Conservation (phyloP, 345 rosid species). For the Gossypium longicalyx region DNA sequence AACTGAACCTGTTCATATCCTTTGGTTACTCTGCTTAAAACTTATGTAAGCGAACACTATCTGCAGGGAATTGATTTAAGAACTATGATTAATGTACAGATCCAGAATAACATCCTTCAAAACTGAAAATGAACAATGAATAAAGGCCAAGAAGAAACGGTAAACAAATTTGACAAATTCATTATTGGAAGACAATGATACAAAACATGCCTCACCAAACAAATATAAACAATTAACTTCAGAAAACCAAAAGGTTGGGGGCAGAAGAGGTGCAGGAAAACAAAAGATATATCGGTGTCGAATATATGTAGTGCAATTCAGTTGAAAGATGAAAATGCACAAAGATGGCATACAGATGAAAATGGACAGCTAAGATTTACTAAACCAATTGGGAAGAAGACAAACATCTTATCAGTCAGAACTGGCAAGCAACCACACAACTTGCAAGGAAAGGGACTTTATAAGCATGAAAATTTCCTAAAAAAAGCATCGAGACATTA, state of each 20-base stretch:
- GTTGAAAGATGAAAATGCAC: not conserved
- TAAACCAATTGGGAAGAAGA: not conserved
- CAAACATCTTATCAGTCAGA: not conserved
- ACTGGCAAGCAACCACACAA: not conserved
- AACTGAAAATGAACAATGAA: not conserved
- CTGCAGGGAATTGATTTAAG: constrained; percentile 3
- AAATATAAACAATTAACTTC: not conserved
- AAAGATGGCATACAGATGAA: not conserved
- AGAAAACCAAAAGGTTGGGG: not conserved
- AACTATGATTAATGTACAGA: constrained; percentile 2
- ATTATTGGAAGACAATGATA: not conserved
- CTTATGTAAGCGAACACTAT: not conserved
- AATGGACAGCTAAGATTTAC: not conserved
- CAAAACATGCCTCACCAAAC: not conserved
- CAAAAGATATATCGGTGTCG: not conserved
- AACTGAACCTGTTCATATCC: constrained; percentile 27
- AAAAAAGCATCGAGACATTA: not conserved
- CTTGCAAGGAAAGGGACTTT: constrained; percentile 4
- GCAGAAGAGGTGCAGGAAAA: not conserved
- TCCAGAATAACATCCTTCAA: constrained; percentile 2
- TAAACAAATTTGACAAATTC: constrained; percentile 13
- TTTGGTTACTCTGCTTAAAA: not conserved
- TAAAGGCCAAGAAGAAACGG: not conserved
- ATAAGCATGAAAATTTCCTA: not conserved
- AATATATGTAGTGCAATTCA: not conserved